Evolutionary conservation across 345 rosid genomes (phyloP).

Genomic region (Tarenaya hassleriana): DNA sequence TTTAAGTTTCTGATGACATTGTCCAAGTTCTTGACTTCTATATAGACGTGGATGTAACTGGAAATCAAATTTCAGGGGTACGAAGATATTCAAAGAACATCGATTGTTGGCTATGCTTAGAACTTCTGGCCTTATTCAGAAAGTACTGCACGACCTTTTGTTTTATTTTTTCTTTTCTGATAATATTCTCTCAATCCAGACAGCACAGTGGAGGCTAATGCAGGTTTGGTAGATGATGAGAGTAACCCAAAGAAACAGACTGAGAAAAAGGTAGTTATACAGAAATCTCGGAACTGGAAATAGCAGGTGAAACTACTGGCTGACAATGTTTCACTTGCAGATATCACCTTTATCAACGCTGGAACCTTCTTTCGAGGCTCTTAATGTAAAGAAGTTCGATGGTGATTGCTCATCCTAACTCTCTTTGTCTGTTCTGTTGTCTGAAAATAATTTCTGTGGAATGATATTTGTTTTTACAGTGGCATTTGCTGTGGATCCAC

Average conservation of each 20-base stretch:
- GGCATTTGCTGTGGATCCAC: constrained; percentile 94
- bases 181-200: constrained; percentile 33
- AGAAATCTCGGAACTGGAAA: constrained; percentile 9
- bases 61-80: neutral
- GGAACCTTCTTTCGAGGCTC: constrained; percentile 78
- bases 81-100: neutral
- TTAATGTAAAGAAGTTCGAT: constrained; percentile 84
- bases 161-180: constrained; percentile 15
- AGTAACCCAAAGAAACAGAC: constrained; percentile 53
- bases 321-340: constrained; percentile 46
- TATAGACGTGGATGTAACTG: neutral
- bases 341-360: constrained; percentile 73
- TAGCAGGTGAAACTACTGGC: constrained; percentile 9
- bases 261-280: constrained; percentile 53
- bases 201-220: constrained; percentile 33
- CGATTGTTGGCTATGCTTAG: neutral
- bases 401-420: constrained; percentile 40
- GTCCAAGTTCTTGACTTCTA: neutral
- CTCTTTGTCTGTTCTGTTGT: constrained; percentile 7
- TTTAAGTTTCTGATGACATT: no score
- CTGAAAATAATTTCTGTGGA: constrained; percentile 16
- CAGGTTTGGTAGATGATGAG: constrained; percentile 37
- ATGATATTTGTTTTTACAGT: constrained; percentile 40
- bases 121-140: neutral
- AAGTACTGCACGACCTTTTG: neutral